A percentile compares a stretch with the other conserved stretches of the same genome.
Conservation (phyloP, 2,329 filamentous ascomycete genomes). For the Colletotrichum coccodes region DNA sequence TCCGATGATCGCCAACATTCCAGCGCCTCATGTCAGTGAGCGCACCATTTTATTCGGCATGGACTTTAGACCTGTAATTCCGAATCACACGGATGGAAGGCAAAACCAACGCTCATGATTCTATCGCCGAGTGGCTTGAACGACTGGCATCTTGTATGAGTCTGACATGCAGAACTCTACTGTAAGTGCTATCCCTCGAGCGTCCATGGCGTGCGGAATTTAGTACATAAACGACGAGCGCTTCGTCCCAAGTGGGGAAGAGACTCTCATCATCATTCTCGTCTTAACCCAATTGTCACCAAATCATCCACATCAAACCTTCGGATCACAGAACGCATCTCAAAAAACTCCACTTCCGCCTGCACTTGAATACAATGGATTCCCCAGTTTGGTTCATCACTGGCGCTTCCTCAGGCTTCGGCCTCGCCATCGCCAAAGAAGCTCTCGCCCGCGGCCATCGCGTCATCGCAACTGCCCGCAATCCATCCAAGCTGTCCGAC, state of each 20-base stretch:
- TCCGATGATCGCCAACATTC: neutral
- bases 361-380: slow-evolving; percentile 10
- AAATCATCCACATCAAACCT: neutral
- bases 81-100: neutral
- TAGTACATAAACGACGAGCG: neutral
- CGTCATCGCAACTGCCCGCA: slow-evolving; percentile 62
- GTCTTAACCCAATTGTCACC: no score
- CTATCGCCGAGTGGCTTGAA: neutral
- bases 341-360: neutral
- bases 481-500: slow-evolving; percentile 48
- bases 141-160: neutral
- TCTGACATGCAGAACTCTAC: neutral
- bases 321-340: neutral
- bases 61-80: neutral
- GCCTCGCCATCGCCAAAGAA: slow-evolving; percentile 52
- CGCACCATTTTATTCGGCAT: neutral
- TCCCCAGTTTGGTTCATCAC: slow-evolving; percentile 63
- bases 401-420: slow-evolving; percentile 62
- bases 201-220: neutral
- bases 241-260: neutral
- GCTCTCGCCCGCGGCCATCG: slow-evolving; percentile 58
- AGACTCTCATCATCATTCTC: neutral
- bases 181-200: no score
- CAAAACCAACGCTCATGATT: neutral
- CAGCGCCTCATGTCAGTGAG: neutral